Conservation (phyloP, 306 rosid species). For the Purshia tridentata region DNA sequence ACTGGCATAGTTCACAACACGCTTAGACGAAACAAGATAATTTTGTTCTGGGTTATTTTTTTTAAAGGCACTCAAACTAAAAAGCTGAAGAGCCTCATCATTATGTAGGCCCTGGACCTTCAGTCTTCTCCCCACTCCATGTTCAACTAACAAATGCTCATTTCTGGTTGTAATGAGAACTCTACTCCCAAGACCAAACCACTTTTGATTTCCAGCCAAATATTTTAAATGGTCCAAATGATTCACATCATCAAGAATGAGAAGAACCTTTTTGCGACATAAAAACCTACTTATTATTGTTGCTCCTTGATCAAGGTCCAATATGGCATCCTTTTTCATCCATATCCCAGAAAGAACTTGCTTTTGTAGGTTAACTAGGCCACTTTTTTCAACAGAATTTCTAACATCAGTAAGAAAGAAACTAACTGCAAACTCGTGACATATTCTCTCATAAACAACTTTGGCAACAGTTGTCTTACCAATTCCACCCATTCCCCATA, state of each 20-base stretch:
- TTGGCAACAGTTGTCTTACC: too few relatives aligned
- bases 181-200: constrained; percentile 23
- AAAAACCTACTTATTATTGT: too few relatives aligned
- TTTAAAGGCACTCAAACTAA: constrained; percentile 12
- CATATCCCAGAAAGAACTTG: too few relatives aligned
- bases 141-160: neutral
- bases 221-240: constrained; percentile 1
- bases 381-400: too few relatives aligned
- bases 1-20: neutral
- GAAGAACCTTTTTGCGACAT: too few relatives aligned
- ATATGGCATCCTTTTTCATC: too few relatives aligned
- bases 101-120: constrained; percentile 6
- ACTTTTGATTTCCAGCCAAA: neutral
- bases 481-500: too few relatives aligned
- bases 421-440: too few relatives aligned
- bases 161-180: constrained; percentile 23
- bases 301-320: too few relatives aligned
- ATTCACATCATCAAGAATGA: constrained; percentile 21
- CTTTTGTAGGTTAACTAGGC: too few relatives aligned
- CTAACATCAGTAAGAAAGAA: too few relatives aligned
- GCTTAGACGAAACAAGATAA: neutral
- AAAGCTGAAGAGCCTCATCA: constrained; percentile 13
- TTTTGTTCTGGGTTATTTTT: neutral
- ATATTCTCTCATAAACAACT: too few relatives aligned
- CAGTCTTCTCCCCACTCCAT: neutral